Percentiles rank a stretch among this genome's conserved stretches.
Evolutionary conservation across 2,329 filamentous ascomycete genomes (phyloP).

Genomic region (Trichoderma sp.): DNA sequence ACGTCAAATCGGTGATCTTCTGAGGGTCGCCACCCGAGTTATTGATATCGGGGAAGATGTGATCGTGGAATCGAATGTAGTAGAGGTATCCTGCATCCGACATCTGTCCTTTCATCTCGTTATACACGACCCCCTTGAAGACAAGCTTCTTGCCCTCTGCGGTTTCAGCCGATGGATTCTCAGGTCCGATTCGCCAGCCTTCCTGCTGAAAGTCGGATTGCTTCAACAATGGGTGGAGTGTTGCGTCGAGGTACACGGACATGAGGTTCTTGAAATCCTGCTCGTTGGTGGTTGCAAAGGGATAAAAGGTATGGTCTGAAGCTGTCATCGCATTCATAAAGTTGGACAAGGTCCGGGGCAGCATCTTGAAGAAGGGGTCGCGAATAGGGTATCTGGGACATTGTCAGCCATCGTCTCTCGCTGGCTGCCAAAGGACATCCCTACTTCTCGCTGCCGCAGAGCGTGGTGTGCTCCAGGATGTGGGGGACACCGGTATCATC

Average conservation of each 20-base stretch:
- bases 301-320: constrained; percentile 94
- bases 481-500: constrained; percentile 95
- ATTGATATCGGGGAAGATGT: constrained; percentile 89
- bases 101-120: constrained; percentile 99
- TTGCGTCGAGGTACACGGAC: constrained; percentile 95
- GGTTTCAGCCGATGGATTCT: constrained; percentile 66
- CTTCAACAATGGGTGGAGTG: constrained; percentile 83
- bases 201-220: constrained; percentile 92
- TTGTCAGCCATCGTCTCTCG: constrained; percentile 28
- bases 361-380: constrained; percentile 99
- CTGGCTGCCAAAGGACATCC: constrained; percentile 7
- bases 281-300: constrained; percentile 92
- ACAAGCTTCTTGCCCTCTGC: constrained; percentile 67
- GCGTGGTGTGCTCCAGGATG: constrained; percentile 94
- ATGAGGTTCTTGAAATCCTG: constrained; percentile 96
- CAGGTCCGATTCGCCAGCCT: constrained; percentile 92
- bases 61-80: constrained; percentile 92
- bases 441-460: constrained; percentile 93
- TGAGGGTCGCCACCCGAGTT: constrained; percentile 96
- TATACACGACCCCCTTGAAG: constrained; percentile 98
- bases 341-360: constrained; percentile 95
- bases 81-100: constrained; percentile 95
- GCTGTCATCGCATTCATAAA: constrained; percentile 99
- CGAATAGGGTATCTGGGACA: constrained; percentile 84
- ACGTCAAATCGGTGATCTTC: constrained; percentile 92